Evolutionary conservation across 2,329 filamentous ascomycete genomes (phyloP).

Genomic region (Phaeosphaeriaceae sp.): DNA sequence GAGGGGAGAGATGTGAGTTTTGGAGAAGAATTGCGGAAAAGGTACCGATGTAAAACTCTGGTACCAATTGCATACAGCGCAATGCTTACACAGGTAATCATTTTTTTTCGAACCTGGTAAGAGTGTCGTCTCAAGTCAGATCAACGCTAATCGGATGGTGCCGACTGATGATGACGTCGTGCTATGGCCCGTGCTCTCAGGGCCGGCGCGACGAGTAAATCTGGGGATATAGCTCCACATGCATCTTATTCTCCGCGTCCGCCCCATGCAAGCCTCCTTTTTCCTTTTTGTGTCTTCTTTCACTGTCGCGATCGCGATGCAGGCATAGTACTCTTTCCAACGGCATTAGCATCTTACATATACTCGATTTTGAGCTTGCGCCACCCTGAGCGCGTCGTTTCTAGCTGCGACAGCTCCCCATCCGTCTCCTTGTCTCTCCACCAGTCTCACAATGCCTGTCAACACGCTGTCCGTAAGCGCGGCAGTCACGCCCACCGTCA

Average conservation of each 20-base stretch:
- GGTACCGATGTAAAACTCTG: neutral
- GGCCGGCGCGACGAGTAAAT: neutral
- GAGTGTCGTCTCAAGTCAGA: no score
- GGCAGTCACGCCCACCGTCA: conserved; percentile 85
- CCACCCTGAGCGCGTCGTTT: neutral
- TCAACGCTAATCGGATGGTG: no score
- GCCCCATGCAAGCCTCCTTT: neutral
- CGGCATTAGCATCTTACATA: neutral
- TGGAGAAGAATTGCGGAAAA: neutral
- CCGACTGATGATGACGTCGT: no score
- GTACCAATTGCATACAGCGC: no score
- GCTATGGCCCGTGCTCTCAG: no score
- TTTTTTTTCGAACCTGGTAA: no score
- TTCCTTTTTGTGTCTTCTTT: neutral
- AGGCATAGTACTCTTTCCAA: neutral
- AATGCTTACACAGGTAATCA: no score
- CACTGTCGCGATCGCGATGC: neutral
- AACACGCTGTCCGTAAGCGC: conserved; percentile 83
- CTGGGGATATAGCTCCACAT: neutral
- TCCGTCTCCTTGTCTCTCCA: conserved; percentile 6
- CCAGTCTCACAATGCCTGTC: conserved; percentile 61
- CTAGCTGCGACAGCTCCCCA: conserved; percentile 16
- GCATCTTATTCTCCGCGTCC: neutral
- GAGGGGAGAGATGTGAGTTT: neutral
- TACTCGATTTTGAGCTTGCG: neutral